Conservation (phyloP, 2,329 filamentous ascomycete genomes). For the Penicillium sp. region DNA sequence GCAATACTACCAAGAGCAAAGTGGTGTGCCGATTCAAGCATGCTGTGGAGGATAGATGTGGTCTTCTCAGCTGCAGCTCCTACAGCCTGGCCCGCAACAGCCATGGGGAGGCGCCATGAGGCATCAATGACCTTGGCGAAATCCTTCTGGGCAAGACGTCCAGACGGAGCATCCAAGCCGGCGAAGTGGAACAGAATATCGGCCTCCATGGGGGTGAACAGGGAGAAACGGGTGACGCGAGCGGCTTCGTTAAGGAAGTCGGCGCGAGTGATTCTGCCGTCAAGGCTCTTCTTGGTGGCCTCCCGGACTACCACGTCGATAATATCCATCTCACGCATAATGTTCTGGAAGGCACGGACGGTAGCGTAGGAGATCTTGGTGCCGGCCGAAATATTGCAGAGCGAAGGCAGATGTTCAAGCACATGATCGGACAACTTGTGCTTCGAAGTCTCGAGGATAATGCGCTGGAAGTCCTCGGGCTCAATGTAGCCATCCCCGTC, state of each 20-base stretch:
- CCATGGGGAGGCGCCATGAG: constrained; percentile 73
- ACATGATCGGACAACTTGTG: constrained; percentile 98
- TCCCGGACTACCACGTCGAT: constrained; percentile 90
- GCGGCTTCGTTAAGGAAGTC: constrained; percentile 96
- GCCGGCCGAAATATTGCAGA: constrained; percentile 90
- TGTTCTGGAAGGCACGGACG: constrained; percentile 95
- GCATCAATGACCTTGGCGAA: constrained; percentile 95
- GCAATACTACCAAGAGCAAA: constrained; percentile 86
- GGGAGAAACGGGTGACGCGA: constrained; percentile 85
- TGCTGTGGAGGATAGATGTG: constrained; percentile 59
- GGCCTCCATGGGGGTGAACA: constrained; percentile 97
- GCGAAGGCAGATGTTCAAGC: constrained; percentile 81
- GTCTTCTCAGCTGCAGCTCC: constrained; percentile 57
- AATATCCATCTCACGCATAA: constrained; percentile 96
- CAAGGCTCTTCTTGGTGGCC: constrained; percentile 75
- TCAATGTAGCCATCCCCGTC: constrained; percentile 93
- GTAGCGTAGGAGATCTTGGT: constrained; percentile 98
- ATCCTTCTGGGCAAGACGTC: constrained; percentile 75
- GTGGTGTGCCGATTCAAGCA: constrained; percentile 81
- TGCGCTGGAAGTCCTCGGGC: constrained; percentile 92
- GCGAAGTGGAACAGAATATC: constrained; percentile 99
- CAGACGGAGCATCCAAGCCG: constrained; percentile 84
- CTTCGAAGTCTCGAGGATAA: constrained; percentile 86
- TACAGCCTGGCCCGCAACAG: constrained; percentile 52
- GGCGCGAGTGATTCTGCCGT: constrained; percentile 89